Conservation (phyloP, 1,284 basidiomycete species). For the Sporisorium exsertum region DNA sequence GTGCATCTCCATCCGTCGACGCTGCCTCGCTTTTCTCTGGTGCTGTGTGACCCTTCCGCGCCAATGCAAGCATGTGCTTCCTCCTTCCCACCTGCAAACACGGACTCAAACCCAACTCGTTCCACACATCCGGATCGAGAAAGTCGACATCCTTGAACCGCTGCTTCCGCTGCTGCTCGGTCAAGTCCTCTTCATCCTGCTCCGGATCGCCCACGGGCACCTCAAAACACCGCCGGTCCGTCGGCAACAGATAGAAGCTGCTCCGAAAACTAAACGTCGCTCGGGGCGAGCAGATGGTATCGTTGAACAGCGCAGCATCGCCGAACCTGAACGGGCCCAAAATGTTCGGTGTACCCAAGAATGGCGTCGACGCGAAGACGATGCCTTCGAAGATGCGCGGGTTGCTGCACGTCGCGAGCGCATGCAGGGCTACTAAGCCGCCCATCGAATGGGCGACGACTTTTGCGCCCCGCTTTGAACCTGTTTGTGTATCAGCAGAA, state of each 20-base stretch:
- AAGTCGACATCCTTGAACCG: constrained; percentile 54
- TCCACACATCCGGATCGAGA: constrained; percentile 48
- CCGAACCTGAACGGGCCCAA: constrained; percentile 67
- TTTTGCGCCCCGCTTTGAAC: constrained; percentile 59
- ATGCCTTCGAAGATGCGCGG: constrained; percentile 66
- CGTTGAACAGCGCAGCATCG: constrained; percentile 63
- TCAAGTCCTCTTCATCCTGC: constrained; percentile 35
- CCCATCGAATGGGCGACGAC: constrained; percentile 70
- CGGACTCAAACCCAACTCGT: constrained; percentile 49
- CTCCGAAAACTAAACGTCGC: constrained; percentile 67
- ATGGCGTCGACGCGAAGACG: constrained; percentile 67
- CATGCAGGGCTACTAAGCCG: constrained; percentile 68
- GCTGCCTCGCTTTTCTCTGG: neutral
- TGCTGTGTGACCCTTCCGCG: neutral
- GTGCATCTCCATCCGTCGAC: neutral
- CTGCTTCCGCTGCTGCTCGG: constrained; percentile 28
- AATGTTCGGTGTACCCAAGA: constrained; percentile 68
- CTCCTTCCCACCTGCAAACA: constrained; percentile 38
- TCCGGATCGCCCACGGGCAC: constrained; percentile 22
- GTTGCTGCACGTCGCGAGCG: constrained; percentile 57
- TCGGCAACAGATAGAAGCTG: constrained; percentile 67
- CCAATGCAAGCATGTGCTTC: constrained; percentile 15
- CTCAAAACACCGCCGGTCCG: constrained; percentile 52
- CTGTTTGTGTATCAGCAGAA: constrained; percentile 13
- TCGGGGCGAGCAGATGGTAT: constrained; percentile 64